phyloP scores from a whole-genome alignment of 140 eudicot species.

The Cichorium intybus region DNA sequence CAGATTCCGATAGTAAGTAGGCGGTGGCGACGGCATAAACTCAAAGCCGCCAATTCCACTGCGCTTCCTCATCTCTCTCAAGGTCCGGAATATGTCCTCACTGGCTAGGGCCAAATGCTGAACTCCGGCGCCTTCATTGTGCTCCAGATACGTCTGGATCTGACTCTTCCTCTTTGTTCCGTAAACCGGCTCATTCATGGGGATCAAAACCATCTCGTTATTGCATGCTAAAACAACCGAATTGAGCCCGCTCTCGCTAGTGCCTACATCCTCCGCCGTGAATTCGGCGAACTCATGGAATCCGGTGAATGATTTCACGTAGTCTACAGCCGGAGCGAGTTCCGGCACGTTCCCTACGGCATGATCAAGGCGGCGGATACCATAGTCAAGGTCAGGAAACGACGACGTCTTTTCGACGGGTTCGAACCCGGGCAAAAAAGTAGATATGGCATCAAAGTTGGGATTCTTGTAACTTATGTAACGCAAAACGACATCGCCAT shows the following conservation, averaged over 20 bases:
- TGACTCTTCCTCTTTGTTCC: conserved; percentile 96
- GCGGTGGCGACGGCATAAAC: conserved; percentile 96
- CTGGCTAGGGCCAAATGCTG: conserved; percentile 88
- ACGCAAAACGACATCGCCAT: conserved; percentile 67
- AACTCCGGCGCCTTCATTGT: conserved; percentile 90
- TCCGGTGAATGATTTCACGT: conserved; percentile 64
- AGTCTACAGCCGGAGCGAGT: conserved; percentile 50
- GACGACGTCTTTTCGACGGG: conserved; percentile 30
- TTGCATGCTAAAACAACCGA: conserved; percentile 81
- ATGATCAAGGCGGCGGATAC: conserved; percentile 59
- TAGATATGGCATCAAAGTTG: neutral
- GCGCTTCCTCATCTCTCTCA: conserved; percentile 90
- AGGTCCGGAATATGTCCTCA: conserved; percentile 75
- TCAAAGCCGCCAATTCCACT: conserved; percentile 86
- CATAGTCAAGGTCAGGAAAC: conserved; percentile 39
- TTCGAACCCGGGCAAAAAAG: conserved; percentile 58
- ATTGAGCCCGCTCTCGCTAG: conserved; percentile 82
- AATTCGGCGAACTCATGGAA: conserved; percentile 81
- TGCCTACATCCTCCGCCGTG: conserved; percentile 90
- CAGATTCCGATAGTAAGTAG: conserved; percentile 76
- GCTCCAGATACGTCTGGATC: conserved; percentile 92
- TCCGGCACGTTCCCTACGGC: conserved; percentile 81
- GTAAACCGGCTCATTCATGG: conserved; percentile 81
- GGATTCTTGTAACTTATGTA: conserved; percentile 35
- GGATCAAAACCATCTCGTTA: conserved; percentile 67